Base-by-base conservation (phyloP, 129 eudicot species). In the Chrysanthemum makinoi region DNA sequence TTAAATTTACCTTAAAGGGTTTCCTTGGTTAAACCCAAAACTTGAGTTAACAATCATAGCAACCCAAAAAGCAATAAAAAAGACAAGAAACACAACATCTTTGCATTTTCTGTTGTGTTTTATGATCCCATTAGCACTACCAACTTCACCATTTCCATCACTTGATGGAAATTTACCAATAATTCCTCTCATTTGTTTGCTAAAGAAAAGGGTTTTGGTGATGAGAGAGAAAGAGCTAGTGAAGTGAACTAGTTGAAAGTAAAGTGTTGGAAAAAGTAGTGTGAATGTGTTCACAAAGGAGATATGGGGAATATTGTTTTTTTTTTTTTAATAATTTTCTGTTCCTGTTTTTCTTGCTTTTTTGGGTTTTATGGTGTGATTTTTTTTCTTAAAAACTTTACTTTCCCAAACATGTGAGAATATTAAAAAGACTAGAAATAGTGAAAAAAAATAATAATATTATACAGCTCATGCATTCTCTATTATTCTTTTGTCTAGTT, bases 31-130 rank as follows among this genome's bases (percentile, higher is more conserved):
- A 80, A 90, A 89, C 67, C 91, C 97, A 61, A 94, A 90, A 80
- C 97, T 89, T 15, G 97, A 90, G 75, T 94, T 94, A 28, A 94
- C 99, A 89, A 94, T 94, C 99, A 94, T 94, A 62, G 87, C 83
- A 62, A 94, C 84, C 97, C 99, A 94, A 74, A 94, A 90, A 60
- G 85, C 93, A 72, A 87, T 82, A 75, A 94, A 94, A 76, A 94
- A 69, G n/a, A 94, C 85, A 62, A 94, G 89, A 79, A 94, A 94
- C 62, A 80, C 93, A 68, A 94, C 66, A 82, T 94, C 99, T 79
- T 96, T 87, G 77, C 99, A 94, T 88, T 90, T 90, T 46, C 99
- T 84, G 74, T 94, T 87, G 84, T 79, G 80, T 74, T 87, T 94
- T 28, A 87, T 94, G 79, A 90, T 78, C 52, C 89, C 98, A 69